Conservation (phyloP, 1,284 basidiomycete species). For the Pseudozyma flocculosa region DNA sequence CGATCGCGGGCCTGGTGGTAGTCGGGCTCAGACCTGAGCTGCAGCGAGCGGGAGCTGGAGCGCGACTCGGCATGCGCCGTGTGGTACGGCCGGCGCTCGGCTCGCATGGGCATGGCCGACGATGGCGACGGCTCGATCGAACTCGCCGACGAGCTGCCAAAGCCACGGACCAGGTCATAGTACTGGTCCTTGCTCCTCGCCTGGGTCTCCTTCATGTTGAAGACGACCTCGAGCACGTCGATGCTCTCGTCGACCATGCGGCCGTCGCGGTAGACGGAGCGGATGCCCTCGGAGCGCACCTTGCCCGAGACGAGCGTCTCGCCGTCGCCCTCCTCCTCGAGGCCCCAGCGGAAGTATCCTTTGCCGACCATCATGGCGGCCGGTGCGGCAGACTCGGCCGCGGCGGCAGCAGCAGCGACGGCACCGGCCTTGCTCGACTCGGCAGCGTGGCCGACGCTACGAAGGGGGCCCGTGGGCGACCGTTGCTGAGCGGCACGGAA, state of each 20-base stretch:
- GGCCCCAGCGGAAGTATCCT: constrained; percentile 49
- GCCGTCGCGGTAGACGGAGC: constrained; percentile 42
- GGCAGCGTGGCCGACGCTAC: neutral
- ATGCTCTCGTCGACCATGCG: constrained; percentile 37
- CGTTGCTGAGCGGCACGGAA: constrained; percentile 27
- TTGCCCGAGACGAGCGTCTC: constrained; percentile 49
- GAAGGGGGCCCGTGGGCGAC: constrained; percentile 15
- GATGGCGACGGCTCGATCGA: no score
- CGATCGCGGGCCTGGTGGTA: constrained; percentile 5
- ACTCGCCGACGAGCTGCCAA: constrained; percentile 1
- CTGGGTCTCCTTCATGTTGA: constrained; percentile 51
- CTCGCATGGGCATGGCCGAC: no score
- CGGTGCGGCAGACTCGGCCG: constrained; percentile 11
- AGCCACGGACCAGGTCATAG: constrained; percentile 38
- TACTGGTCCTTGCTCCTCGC: constrained; percentile 47
- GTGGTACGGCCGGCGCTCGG: no score
- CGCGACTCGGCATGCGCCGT: no score
- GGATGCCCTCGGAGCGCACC: constrained; percentile 37
- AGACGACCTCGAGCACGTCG: constrained; percentile 50
- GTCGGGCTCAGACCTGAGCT: constrained; percentile 27
- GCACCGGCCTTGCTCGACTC: neutral
- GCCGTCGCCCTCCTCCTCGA: constrained; percentile 54
- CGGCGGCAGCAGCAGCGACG: constrained; percentile 2
- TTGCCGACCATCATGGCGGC: constrained; percentile 50
- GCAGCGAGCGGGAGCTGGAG: no score